Evolutionary conservation across 495 filamentous ascomycete genomes (phyloP), one percentile per base, ranked within the genome.

Genomic region (Bombardia bombarda): DNA sequence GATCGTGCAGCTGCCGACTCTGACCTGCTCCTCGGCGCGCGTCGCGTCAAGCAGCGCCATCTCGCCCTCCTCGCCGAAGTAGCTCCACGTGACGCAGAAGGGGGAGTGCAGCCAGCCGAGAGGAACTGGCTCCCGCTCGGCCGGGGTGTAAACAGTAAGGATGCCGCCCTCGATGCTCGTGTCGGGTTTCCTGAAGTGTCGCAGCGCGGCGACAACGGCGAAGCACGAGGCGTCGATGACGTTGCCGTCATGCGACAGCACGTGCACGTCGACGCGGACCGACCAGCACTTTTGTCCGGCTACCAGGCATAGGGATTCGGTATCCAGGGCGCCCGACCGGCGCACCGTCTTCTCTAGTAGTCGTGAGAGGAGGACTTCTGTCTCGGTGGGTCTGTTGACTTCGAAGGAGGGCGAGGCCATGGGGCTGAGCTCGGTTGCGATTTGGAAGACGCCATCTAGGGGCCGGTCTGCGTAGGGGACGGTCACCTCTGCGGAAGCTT

Each of bases 381-480:
- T 75, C 38, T 89, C 84, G 40, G 79, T 85, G 42, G 81, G 82
- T 70, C 87, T 75, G 60, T 84, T 85, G 51, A 83, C 76, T 61
- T 95, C 90, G 72, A 93, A 93, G 20, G 84, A 80, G 10, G 92
- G 89, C 21, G 87, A 89, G 18, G 85, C 82, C 83, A 98, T 89
- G n/a, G 88, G 85, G 37, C 79, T 83, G 49, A 98, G 76, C 61
- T 98, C 92, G 45, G 89, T 82, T 22, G 79, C 75, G 58, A 98
- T 96, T 40, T 77, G 85, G 66, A 97, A 96, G 57, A 92, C 74
- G 56, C 92, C 92, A 57, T 96, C 90, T 54, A 95, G 95, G 37
- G 88, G 89, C 21, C 92, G 82, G 60, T 96, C 90, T 33, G 83
- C 67, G 57, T 79, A 87, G 30, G 92, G 92, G 40, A 82, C 75